Percentiles rank a stretch among this genome's conserved stretches.
phyloP scores from a whole-genome alignment of 176 grass and related monocot genomes.

The Themeda triandra region DNA sequence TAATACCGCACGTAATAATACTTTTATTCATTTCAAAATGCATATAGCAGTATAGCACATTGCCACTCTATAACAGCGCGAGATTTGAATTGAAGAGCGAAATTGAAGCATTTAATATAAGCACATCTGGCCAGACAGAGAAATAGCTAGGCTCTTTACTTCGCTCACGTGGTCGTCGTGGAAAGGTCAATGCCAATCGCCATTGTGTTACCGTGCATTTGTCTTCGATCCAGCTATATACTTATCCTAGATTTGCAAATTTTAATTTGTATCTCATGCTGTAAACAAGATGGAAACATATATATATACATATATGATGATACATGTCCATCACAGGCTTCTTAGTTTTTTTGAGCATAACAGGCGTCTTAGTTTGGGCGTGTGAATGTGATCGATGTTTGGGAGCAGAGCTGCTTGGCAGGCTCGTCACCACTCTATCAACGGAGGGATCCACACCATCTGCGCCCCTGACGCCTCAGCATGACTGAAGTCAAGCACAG shows the following conservation, averaged over 20 bases:
- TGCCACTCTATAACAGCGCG: not conserved
- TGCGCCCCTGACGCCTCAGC: too few species aligned
- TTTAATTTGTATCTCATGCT: too few species aligned
- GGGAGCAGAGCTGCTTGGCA: too few species aligned
- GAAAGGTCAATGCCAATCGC: slow-evolving; percentile 22
- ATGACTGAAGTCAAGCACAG: too few species aligned
- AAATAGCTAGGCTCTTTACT: slow-evolving; percentile 33
- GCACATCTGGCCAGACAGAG: slow-evolving; percentile 15
- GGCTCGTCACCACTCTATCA: too few species aligned
- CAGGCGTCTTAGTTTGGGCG: too few species aligned
- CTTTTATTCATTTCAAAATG: not conserved
- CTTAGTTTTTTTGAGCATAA: too few species aligned
- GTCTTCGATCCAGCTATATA: not conserved
- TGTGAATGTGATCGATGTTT: too few species aligned
- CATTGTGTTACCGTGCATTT: not conserved
- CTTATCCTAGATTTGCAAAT: not conserved
- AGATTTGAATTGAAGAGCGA: not conserved
- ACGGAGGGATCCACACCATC: too few species aligned
- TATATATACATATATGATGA: too few species aligned
- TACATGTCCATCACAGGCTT: too few species aligned
- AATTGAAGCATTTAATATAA: slow-evolving; percentile 46
- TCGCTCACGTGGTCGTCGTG: slow-evolving; percentile 29
- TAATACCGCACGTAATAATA: not conserved
- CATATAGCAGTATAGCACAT: not conserved
- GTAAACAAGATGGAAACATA: too few species aligned